Conservation (phyloP, 2,329 filamentous ascomycete genomes). For the Aspergillus sp. region DNA sequence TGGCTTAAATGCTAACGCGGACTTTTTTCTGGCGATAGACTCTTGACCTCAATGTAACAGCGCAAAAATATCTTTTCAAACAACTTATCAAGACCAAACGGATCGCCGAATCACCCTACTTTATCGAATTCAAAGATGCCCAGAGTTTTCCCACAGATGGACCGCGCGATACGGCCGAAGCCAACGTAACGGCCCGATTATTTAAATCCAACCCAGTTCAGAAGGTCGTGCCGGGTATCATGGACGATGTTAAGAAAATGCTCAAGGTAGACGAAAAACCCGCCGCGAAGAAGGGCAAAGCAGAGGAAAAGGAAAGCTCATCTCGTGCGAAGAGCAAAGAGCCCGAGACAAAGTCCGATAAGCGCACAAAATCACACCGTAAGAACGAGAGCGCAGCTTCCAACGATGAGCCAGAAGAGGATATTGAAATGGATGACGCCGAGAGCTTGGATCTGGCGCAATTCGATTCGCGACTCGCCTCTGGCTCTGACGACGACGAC, state of each 20-base stretch:
- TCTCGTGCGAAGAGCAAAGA: slow-evolving; percentile 6
- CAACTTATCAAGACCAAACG: slow-evolving; percentile 54
- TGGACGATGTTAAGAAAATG: slow-evolving; percentile 35
- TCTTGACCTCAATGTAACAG: slow-evolving; percentile 47
- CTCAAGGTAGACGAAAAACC: slow-evolving; percentile 29
- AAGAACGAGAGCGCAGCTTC: not conserved
- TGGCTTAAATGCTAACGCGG: slow-evolving; percentile 4
- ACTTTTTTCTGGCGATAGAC: slow-evolving; percentile 26
- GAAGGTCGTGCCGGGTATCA: slow-evolving; percentile 46
- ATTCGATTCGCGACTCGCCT: slow-evolving; percentile 31
- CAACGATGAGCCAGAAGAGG: slow-evolving; percentile 6
- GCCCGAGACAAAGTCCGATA: slow-evolving; percentile 3
- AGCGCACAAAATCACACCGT: not conserved
- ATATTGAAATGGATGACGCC: slow-evolving; percentile 17
- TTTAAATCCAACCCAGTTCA: slow-evolving; percentile 58
- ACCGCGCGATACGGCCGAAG: slow-evolving; percentile 41
- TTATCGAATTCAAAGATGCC: slow-evolving; percentile 39
- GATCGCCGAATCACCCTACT: slow-evolving; percentile 46
- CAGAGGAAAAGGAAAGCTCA: slow-evolving; percentile 5
- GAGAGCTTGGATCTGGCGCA: slow-evolving; percentile 24
- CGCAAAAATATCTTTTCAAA: slow-evolving; percentile 53
- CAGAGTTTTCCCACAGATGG: slow-evolving; percentile 32
- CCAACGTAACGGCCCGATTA: slow-evolving; percentile 56
- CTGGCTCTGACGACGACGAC: slow-evolving; percentile 21
- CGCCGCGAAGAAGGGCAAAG: slow-evolving; percentile 8